These are phyloP conservation scores for Rutstroemia sp. DNA, from an alignment of 2,329 filamentous ascomycete genomes.

Conservation along the genomic window DNA sequence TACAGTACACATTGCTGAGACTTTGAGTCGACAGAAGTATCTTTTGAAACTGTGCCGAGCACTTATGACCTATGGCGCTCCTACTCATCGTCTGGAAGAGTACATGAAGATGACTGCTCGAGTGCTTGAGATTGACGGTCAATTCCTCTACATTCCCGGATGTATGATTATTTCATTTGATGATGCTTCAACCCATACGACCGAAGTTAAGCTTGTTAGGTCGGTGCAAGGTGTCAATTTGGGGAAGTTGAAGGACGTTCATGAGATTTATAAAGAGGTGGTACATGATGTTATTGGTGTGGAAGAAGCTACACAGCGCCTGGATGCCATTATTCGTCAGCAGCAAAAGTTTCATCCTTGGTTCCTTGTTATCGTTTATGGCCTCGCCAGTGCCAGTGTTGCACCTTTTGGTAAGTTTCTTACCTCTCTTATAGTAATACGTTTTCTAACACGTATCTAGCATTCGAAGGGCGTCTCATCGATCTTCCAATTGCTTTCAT, in stretches of 20 bases:
- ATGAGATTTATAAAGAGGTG: constrained; percentile 76
- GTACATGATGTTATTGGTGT: constrained; percentile 68
- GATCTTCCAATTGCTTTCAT: constrained; percentile 67
- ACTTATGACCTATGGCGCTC: constrained; percentile 84
- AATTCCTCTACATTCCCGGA: constrained; percentile 83
- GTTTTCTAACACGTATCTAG: no score
- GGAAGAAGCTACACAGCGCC: constrained; percentile 56
- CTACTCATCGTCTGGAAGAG: constrained; percentile 84
- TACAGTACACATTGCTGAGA: constrained; percentile 55
- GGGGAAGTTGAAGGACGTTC: constrained; percentile 65
- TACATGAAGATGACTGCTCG: constrained; percentile 86
- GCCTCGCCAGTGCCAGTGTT: constrained; percentile 62
- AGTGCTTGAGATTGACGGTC: constrained; percentile 82
- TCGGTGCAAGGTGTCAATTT: constrained; percentile 63
- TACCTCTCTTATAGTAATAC: no score
- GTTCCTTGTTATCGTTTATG: constrained; percentile 56
- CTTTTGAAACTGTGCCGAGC: constrained; percentile 77
- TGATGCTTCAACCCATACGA: constrained; percentile 63
- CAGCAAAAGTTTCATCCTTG: constrained; percentile 42
- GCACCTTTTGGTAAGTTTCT: constrained; percentile 52
- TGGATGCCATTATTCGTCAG: constrained; percentile 47
- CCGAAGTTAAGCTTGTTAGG: constrained; percentile 71
- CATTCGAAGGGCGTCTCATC: constrained; percentile 62
- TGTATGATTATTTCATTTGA: constrained; percentile 95
- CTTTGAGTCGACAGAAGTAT: constrained; percentile 73